Conservation (phyloP, 2,329 filamentous ascomycete genomes). For the Pseudogymnoascus sp. region DNA sequence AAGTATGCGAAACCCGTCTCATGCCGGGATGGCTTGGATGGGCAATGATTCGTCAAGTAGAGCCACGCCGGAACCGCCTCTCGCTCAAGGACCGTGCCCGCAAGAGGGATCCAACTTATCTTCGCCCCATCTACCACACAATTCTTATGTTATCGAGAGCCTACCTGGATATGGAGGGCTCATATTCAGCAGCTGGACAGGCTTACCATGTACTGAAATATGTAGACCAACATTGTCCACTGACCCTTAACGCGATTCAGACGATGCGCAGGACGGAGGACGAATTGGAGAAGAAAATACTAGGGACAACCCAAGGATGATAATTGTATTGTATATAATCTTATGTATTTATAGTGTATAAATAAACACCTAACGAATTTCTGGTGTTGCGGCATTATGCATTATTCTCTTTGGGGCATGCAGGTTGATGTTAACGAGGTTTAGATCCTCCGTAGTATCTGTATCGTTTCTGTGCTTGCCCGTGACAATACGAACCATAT, state of each 20-base stretch:
- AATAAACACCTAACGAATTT: not conserved
- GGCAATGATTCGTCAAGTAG: conserved; percentile 28
- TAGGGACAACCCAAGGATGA: not conserved
- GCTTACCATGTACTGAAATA: conserved; percentile 19
- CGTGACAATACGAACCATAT: not conserved
- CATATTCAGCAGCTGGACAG: conserved; percentile 21
- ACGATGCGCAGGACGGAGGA: conserved; percentile 24
- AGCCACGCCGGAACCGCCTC: conserved; percentile 21
- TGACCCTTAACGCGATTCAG: conserved; percentile 23
- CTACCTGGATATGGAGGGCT: conserved; percentile 23
- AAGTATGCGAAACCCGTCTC: conserved; percentile 64
- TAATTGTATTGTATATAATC: conserved; percentile 7
- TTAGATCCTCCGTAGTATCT: not conserved
- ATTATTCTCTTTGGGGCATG: not conserved
- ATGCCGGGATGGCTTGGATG: conserved; percentile 77
- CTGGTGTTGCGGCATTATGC: not conserved
- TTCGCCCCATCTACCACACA: conserved; percentile 25
- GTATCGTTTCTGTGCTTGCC: not conserved
- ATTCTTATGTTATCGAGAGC: conserved; percentile 24
- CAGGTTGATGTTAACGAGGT: not conserved
- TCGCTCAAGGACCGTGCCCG: conserved; percentile 19
- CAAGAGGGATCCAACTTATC: conserved; percentile 18
- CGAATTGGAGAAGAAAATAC: conserved; percentile 19
- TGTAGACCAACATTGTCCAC: conserved; percentile 24
- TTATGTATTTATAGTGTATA: conserved; percentile 6